phyloP scores from a whole-genome alignment of 305 asterid genomes.

The Fraxinus albicans region DNA sequence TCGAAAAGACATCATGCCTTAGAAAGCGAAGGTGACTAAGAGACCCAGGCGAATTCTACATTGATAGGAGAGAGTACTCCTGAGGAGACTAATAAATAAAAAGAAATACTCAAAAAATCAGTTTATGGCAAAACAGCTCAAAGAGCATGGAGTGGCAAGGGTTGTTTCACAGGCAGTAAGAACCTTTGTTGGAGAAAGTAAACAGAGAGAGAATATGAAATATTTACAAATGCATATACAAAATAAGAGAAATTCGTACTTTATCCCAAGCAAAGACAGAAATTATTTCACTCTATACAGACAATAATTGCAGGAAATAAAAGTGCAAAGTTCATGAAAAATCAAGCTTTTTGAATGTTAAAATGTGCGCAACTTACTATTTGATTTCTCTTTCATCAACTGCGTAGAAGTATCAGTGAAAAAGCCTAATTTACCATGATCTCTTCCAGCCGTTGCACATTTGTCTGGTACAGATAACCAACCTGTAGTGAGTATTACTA shows the following conservation, averaged over 20 bases:
- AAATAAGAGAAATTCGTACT: constrained; percentile 1
- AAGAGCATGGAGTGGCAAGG: not conserved
- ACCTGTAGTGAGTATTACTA: constrained; percentile 41
- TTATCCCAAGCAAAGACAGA: constrained; percentile 1
- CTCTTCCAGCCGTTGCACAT: constrained; percentile 65
- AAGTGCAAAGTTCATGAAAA: not conserved
- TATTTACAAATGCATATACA: not conserved
- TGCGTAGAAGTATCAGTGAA: constrained; percentile 47
- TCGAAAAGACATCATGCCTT: not conserved
- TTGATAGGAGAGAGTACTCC: not conserved
- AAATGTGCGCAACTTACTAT: constrained; percentile 11
- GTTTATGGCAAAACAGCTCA: not conserved
- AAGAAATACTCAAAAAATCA: not conserved
- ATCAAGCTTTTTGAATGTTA: not conserved
- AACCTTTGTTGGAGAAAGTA: not conserved
- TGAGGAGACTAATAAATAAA: not conserved
- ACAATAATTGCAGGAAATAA: not conserved
- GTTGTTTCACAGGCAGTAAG: not conserved
- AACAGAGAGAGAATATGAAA: not conserved
- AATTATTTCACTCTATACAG: not conserved
- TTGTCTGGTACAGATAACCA: constrained; percentile 85
- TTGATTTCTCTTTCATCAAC: constrained; percentile 35
- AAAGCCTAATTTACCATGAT: constrained; percentile 84
- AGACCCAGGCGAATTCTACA: not conserved
- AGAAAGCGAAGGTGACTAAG: not conserved